Percentiles rank a stretch among this genome's conserved stretches.
Conservation (phyloP, 805 yeast genomes). For the Kazachstania bromeliacearum region DNA sequence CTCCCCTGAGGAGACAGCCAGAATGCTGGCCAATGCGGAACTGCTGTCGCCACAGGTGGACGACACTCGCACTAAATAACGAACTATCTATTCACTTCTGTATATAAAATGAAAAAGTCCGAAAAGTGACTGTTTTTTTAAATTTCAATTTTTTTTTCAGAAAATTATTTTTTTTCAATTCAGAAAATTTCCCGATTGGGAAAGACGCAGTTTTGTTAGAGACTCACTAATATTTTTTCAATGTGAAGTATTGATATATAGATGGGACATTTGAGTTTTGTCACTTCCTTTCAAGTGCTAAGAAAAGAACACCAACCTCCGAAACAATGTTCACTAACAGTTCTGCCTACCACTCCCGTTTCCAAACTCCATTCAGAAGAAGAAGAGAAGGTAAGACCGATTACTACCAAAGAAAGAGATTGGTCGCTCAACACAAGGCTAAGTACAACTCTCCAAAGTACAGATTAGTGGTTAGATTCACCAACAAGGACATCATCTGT, state of each 20-base stretch:
- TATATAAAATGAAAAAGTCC: too few species aligned
- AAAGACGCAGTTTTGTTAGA: too few species aligned
- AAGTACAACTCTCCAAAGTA: slow-evolving; percentile 99
- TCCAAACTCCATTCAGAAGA: slow-evolving; percentile 99
- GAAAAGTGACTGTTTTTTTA: too few species aligned
- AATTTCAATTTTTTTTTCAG: too few species aligned
- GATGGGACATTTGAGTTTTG: too few species aligned
- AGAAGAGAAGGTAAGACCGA: slow-evolving; percentile 99
- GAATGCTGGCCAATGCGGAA: slow-evolving; percentile 10
- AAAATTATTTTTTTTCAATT: too few species aligned
- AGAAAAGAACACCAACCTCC: too few species aligned
- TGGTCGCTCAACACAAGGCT: slow-evolving; percentile 99
- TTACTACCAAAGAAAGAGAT: slow-evolving; percentile 99
- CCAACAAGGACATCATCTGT: slow-evolving; percentile 98
- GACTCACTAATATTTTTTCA: too few species aligned
- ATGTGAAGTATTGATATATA: too few species aligned
- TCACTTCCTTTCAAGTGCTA: too few species aligned
- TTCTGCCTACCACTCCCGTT: slow-evolving; percentile 96
- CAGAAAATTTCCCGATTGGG: too few species aligned
- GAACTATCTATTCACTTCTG: too few species aligned
- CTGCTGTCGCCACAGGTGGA: slow-evolving; percentile 13
- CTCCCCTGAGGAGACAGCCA: slow-evolving; percentile 10
- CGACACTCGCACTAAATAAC: slow-evolving; percentile 1
- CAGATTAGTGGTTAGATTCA: slow-evolving; percentile 99
- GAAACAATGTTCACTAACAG: slow-evolving; percentile 44